These are phyloP conservation scores for Vicia villosa DNA, from an alignment of 306 rosid genomes.

Conservation along the genomic window DNA sequence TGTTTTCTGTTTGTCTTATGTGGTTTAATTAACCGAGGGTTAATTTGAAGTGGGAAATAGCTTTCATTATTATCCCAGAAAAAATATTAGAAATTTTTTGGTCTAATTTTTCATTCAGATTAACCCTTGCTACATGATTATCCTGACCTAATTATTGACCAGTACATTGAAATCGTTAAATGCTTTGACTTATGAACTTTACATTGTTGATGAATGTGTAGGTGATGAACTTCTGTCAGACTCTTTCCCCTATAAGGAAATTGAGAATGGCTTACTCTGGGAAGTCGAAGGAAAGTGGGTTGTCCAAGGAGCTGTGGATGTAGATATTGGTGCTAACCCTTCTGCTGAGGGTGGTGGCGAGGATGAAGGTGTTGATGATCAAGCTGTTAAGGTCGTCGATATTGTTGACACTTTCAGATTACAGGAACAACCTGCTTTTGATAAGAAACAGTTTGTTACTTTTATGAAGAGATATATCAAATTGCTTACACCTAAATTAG, in stretches of 20 bases:
- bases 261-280: conserved; percentile 78
- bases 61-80: too few species aligned
- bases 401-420: conserved; percentile 58
- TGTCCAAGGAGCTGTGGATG: conserved; percentile 79
- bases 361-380: conserved; percentile 89
- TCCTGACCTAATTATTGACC: too few species aligned
- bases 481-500: conserved; percentile 57
- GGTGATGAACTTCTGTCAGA: conserved; percentile 84
- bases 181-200: too few species aligned
- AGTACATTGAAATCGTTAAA: background rate
- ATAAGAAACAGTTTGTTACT: conserved; percentile 79
- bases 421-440: conserved; percentile 89
- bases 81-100: too few species aligned
- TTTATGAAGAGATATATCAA: conserved; percentile 77
- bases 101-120: too few species aligned
- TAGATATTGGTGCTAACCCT: conserved; percentile 96
- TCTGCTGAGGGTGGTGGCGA: conserved; percentile 84
- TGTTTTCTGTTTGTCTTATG: background rate
- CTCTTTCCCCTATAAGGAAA: conserved; percentile 80
- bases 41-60: too few species aligned
- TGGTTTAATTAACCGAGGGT: too few species aligned
- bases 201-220: conserved; percentile 32
- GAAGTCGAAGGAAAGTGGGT: conserved; percentile 98
- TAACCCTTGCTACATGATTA: background rate
- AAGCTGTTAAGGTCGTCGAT: conserved; percentile 59